Conservation (phyloP, 148 eudicot genomes). For the Polygonum aviculare region DNA sequence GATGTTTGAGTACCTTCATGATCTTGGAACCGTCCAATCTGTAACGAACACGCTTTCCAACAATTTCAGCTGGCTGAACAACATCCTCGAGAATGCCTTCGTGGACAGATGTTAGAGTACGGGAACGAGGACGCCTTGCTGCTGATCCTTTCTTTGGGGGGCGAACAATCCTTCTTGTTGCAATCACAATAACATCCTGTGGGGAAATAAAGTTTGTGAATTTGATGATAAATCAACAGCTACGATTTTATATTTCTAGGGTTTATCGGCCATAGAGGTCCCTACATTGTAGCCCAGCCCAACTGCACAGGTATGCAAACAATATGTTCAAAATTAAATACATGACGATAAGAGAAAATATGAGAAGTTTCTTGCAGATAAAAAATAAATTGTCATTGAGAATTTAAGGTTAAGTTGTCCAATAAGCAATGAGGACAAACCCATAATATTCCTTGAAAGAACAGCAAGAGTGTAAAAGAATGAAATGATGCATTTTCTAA, state of each 20-base stretch:
- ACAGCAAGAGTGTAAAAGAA: background rate
- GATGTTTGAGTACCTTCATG: background rate
- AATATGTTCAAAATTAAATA: background rate
- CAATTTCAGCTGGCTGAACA: conserved; percentile 8
- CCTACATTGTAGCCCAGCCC: too few relatives aligned
- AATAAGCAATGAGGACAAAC: background rate
- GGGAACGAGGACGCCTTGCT: too few relatives aligned
- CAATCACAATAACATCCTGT: conserved; percentile 10
- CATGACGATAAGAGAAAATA: background rate
- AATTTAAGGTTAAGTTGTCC: too few relatives aligned
- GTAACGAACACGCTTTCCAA: conserved; percentile 3
- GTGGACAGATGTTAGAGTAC: background rate
- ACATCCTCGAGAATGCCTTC: conserved; percentile 10
- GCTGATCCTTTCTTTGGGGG: too few relatives aligned
- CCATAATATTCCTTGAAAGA: background rate
- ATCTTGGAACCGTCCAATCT: conserved; percentile 8
- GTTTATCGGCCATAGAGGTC: too few relatives aligned
- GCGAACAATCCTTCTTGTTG: background rate
- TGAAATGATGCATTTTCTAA: background rate
- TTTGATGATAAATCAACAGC: too few relatives aligned
- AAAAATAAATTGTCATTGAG: background rate
- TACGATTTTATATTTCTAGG: too few relatives aligned
- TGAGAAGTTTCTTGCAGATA: background rate
- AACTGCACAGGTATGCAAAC: background rate
- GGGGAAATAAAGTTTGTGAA: background rate